phyloP scores from a whole-genome alignment of 2,329 filamentous ascomycete genomes.

The Alternaria novae-zelandiae region DNA sequence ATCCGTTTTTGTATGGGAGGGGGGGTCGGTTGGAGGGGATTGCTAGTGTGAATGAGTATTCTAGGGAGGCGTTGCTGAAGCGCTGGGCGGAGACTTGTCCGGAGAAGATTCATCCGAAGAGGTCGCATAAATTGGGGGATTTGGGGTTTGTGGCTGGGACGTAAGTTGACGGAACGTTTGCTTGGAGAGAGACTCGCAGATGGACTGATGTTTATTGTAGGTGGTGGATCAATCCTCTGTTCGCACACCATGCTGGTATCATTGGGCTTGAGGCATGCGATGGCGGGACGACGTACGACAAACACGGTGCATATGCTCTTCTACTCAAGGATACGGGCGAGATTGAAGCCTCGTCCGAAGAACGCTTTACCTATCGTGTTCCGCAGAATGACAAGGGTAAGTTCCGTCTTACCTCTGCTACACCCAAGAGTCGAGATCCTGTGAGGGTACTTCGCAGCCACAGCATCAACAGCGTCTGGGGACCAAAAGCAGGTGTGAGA shows the following conservation, averaged over 20 bases:
- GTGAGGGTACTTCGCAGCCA: constrained; percentile 56
- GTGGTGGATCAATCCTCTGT: constrained; percentile 59
- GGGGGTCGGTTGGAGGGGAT: constrained; percentile 54
- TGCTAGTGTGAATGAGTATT: constrained; percentile 46
- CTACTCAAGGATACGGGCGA: constrained; percentile 52
- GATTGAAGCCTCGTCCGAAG: constrained; percentile 40
- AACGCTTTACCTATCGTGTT: constrained; percentile 52
- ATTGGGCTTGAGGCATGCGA: constrained; percentile 52
- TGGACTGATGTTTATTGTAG: constrained; percentile 39
- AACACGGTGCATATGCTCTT: constrained; percentile 54
- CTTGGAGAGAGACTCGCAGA: background rate
- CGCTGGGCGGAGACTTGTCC: constrained; percentile 43
- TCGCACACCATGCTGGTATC: constrained; percentile 56
- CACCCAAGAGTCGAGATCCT: constrained; percentile 48
- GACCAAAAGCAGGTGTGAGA: constrained; percentile 54
- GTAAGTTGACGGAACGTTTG: constrained; percentile 38
- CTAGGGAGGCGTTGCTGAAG: constrained; percentile 45
- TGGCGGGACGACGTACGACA: constrained; percentile 53
- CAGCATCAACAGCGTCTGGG: constrained; percentile 52
- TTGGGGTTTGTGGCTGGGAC: constrained; percentile 56
- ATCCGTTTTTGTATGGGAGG: constrained; percentile 51
- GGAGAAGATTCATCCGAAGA: constrained; percentile 33
- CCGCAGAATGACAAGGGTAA: constrained; percentile 49
- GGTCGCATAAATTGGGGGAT: constrained; percentile 47
- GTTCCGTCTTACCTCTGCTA: constrained; percentile 53